Conservation (phyloP, 106 monocot species). For the Ottelia alismoides region DNA sequence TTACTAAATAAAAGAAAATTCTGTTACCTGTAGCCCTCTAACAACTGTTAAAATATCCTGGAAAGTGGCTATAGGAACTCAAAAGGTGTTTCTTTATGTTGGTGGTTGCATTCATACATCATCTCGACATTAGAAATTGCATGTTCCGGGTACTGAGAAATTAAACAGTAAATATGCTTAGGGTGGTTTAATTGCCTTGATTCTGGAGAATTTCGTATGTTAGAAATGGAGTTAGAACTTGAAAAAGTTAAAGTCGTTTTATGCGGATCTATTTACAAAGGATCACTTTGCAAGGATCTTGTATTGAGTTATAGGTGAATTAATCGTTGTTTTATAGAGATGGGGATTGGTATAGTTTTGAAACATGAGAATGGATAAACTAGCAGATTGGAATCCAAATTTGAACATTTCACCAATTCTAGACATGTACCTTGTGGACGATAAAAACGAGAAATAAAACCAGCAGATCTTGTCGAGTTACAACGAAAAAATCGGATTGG, state of each 20-base stretch:
- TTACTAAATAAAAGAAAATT: too few species aligned
- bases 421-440: conserved; percentile 48
- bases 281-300: conserved; percentile 57
- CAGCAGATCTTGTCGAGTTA: conserved; percentile 71
- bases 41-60: too few species aligned
- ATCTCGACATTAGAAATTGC: conserved; percentile 26
- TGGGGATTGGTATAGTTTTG: conserved; percentile 87
- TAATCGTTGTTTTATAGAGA: conserved; percentile 70
- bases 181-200: conserved; percentile 70
- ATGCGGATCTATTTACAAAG: conserved; percentile 44
- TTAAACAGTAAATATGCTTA: conserved; percentile 26
- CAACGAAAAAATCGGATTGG: conserved; percentile 62
- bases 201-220: conserved; percentile 55
- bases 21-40: too few species aligned
- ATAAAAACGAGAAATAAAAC: conserved; percentile 71
- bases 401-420: conserved; percentile 84
- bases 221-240: conserved; percentile 42
- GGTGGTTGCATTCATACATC: conserved; percentile 30
- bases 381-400: conserved; percentile 46
- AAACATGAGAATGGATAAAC: conserved; percentile 47
- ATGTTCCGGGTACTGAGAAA: conserved; percentile 73
- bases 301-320: conserved; percentile 55
- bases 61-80: too few species aligned
- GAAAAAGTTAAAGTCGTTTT: conserved; percentile 33
- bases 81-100: too few species aligned